These are phyloP conservation scores for Penstemon newberryi DNA, from an alignment of 257 asterid genomes.

Conservation along the genomic window DNA sequence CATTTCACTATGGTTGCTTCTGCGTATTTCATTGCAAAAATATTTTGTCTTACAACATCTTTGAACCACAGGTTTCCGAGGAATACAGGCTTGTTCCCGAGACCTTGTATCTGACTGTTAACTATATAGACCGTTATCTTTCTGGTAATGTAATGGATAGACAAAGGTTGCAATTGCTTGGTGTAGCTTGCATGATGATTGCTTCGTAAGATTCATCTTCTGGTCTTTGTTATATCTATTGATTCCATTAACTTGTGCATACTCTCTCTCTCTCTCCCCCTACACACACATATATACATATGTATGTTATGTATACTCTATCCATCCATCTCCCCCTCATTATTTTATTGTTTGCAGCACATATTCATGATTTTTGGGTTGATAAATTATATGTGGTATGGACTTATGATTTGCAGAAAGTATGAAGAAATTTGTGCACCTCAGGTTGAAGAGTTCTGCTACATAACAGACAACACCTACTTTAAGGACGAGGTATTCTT, in stretches of 20 bases:
- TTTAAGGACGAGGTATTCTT: slow-evolving; percentile 71
- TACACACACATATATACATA: too few species aligned
- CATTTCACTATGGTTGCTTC: neutral
- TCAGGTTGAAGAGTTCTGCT: slow-evolving; percentile 89
- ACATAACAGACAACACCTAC: slow-evolving; percentile 91
- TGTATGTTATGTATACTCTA: too few species aligned
- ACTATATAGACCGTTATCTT: slow-evolving; percentile 92
- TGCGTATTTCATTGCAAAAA: neutral
- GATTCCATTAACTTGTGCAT: neutral
- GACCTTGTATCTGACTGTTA: slow-evolving; percentile 79
- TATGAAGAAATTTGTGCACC: slow-evolving; percentile 96
- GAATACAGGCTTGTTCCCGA: slow-evolving; percentile 93
- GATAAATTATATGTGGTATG: slow-evolving; percentile 1
- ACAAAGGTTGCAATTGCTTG: slow-evolving; percentile 81
- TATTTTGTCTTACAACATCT: slow-evolving; percentile 14
- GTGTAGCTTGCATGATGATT: slow-evolving; percentile 97
- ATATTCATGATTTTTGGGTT: neutral
- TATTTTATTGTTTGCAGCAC: neutral
- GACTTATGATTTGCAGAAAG: slow-evolving; percentile 52
- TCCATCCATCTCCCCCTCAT: too few species aligned
- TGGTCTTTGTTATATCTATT: neutral
- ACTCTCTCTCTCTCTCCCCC: neutral
- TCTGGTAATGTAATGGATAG: slow-evolving; percentile 86
- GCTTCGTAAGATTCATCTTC: slow-evolving; percentile 70
- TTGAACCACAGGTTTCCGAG: slow-evolving; percentile 67